These are phyloP conservation scores for Boletus insuetus DNA, from an alignment of 768 basidiomycete species.

Conservation along the genomic window DNA sequence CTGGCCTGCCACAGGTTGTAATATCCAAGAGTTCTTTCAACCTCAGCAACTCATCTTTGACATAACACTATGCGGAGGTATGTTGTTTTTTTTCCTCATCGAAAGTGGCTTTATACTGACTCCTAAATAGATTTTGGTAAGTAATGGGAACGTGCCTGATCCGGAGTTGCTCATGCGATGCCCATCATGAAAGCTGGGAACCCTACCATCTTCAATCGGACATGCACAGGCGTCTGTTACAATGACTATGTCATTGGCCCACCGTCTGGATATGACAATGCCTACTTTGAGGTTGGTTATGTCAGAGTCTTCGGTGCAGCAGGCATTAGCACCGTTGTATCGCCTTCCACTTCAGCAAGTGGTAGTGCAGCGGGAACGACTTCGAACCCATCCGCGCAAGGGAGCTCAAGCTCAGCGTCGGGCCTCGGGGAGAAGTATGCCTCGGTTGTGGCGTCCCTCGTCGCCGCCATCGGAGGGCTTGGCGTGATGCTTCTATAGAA, in stretches of 20 bases:
- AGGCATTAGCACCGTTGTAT: constrained; percentile 28
- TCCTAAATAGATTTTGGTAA: constrained; percentile 32
- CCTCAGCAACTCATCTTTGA: constrained; percentile 69
- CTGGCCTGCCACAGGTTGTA: constrained; percentile 60
- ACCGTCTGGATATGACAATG: constrained; percentile 57
- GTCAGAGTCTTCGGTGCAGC: constrained; percentile 47
- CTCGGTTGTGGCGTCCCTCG: constrained; percentile 8
- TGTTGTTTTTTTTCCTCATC: constrained; percentile 24
- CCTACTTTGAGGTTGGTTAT: constrained; percentile 71
- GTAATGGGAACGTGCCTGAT: neutral
- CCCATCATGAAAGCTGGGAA: constrained; percentile 45
- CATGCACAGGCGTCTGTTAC: constrained; percentile 68
- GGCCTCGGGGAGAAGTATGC: neutral
- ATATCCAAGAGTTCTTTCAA: constrained; percentile 50
- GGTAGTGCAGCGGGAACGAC: constrained; percentile 15
- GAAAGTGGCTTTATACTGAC: constrained; percentile 17
- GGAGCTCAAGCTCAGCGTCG: constrained; percentile 3
- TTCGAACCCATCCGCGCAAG: neutral
- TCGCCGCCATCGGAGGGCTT: constrained; percentile 14
- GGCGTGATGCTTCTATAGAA: constrained; percentile 13
- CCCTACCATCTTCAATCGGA: constrained; percentile 50
- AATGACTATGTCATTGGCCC: constrained; percentile 65
- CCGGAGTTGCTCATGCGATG: constrained; percentile 11
- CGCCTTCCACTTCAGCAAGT: constrained; percentile 19
- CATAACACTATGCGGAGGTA: constrained; percentile 68